phyloP scores from a whole-genome alignment of 208 protist species.

The Novymonas esmeraldas region DNA sequence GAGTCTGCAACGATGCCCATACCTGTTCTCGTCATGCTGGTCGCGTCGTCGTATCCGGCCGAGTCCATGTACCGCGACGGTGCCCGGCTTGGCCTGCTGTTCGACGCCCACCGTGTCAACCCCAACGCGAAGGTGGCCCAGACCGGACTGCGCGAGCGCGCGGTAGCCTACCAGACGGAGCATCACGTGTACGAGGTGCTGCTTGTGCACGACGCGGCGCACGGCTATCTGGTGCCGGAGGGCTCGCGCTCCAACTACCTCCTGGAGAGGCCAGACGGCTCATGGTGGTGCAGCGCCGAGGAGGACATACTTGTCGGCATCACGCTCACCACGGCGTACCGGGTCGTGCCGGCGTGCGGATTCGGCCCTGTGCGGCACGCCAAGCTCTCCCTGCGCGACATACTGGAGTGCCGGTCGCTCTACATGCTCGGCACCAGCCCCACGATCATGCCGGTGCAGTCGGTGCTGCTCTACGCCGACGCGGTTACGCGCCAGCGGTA shows the following conservation, averaged over 20 bases:
- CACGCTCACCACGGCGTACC: conserved; percentile 55
- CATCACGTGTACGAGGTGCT: conserved; percentile 64
- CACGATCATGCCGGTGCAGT: conserved; percentile 67
- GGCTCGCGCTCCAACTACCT: conserved; percentile 88
- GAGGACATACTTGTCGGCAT: conserved; percentile 81
- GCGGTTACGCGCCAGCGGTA: conserved; percentile 41
- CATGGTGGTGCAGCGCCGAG: conserved; percentile 60
- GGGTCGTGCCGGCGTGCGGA: conserved; percentile 33
- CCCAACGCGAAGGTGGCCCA: conserved; percentile 81
- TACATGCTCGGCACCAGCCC: conserved; percentile 79
- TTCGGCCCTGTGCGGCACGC: conserved; percentile 44
- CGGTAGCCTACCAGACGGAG: conserved; percentile 33
- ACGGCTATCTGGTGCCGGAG: conserved; percentile 74
- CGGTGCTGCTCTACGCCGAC: conserved; percentile 62
- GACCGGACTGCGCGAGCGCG: conserved; percentile 50
- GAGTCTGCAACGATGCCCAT: conserved; percentile 1
- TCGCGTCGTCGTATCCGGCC: conserved; percentile 73
- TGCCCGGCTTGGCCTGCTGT: conserved; percentile 60
- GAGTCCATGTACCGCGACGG: conserved; percentile 65
- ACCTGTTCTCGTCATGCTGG: conserved; percentile 51
- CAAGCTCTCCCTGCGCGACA: conserved; percentile 58
- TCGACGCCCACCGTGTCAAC: conserved; percentile 59
- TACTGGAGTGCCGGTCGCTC: conserved; percentile 51
- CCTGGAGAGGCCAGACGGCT: conserved; percentile 41
- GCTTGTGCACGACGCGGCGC: conserved; percentile 50